Evolutionary conservation across 306 rosid species (phyloP).

Genomic region (Inga laurina): DNA sequence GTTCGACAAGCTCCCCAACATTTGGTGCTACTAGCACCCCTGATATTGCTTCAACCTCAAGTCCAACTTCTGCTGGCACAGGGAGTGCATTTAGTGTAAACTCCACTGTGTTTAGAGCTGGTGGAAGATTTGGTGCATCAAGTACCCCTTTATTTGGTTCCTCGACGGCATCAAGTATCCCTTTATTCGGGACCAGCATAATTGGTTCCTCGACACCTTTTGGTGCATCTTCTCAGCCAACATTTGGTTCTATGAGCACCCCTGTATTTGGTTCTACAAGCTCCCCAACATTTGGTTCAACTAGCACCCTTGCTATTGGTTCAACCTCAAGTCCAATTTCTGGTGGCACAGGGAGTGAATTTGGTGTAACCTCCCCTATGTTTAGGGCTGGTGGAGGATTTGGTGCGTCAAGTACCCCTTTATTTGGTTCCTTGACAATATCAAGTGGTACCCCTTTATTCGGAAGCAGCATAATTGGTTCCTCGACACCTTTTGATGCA

Average conservation of each 20-base stretch:
- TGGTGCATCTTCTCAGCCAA: constrained; percentile 63
- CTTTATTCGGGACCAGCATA: constrained; percentile 63
- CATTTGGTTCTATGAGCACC: constrained; percentile 50
- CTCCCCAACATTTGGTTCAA: constrained; percentile 51
- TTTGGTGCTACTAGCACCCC: too few relatives aligned
- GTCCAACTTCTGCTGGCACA: constrained; percentile 66
- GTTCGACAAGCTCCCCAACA: neutral
- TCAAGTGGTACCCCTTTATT: too few relatives aligned
- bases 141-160: constrained; percentile 59
- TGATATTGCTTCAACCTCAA: constrained; percentile 40
- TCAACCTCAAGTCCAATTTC: constrained; percentile 62
- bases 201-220: constrained; percentile 86
- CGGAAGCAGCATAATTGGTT: too few relatives aligned
- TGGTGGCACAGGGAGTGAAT: constrained; percentile 64
- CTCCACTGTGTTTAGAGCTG: constrained; percentile 64
- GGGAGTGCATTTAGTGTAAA: constrained; percentile 60
- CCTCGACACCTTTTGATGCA: too few relatives aligned
- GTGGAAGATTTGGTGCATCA: constrained; percentile 73
- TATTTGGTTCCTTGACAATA: constrained; percentile 50
- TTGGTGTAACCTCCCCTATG: constrained; percentile 55
- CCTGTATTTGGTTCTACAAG: constrained; percentile 46
- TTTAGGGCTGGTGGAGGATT: constrained; percentile 76
- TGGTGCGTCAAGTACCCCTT: constrained; percentile 64
- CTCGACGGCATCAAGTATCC: constrained; percentile 40
- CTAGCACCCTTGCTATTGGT: constrained; percentile 48